Base-by-base conservation (phyloP, 2,329 filamentous ascomycete genomes). In the Clonostachys solani region DNA sequence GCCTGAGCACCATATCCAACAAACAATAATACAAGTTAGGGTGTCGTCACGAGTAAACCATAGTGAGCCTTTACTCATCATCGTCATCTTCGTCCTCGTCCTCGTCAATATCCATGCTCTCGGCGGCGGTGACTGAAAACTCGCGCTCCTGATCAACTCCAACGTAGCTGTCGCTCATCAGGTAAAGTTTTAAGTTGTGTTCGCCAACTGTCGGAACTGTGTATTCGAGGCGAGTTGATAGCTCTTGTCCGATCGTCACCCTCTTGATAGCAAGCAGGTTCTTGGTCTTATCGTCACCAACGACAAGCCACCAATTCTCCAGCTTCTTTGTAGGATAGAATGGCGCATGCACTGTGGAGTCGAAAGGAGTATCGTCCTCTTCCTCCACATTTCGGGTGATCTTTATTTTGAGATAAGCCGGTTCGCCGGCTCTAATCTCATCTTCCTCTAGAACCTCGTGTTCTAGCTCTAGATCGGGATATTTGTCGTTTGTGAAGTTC, bases 231-330 rank as follows among this genome's bases (percentile, higher is more conserved):
- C 83, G 84, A 48, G 91, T 80, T 60, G 89, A 86, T 58, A 96
- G 70, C 62, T 87, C 84, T 56, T 80, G 81, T 38, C 84, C 87
- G 53, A 99, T 86, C 2, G 92, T 95, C 50, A 99, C 86, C 56
- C 92, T 83, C 78, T 97, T 99, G 73, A 97, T 96, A 4, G 89
- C 92, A 49, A 97, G 75, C 52, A 99, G 74, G 53, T 79, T 92
- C 73, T 90, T 92, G 38, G 87, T 89, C 64, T 83, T 87, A 71
- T 96, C 91, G 57, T 97, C 92, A 33, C 92, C 92, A 34, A 99
- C 89, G 17, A 99, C 89, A 47, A 99, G 73, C 94, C 94, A 99
- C 92, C 92, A 99, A 63, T 94, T 96, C 77, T 99, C 94, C 73
- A 89, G 86, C 78, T 99, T 99, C 66, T 87, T 86, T 44, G 68